A percentile compares a stretch with the other conserved stretches of the same genome.
These are phyloP conservation scores for Curvularia verruculosa DNA, from an alignment of 2,329 filamentous ascomycete species.

Conservation along the genomic window DNA sequence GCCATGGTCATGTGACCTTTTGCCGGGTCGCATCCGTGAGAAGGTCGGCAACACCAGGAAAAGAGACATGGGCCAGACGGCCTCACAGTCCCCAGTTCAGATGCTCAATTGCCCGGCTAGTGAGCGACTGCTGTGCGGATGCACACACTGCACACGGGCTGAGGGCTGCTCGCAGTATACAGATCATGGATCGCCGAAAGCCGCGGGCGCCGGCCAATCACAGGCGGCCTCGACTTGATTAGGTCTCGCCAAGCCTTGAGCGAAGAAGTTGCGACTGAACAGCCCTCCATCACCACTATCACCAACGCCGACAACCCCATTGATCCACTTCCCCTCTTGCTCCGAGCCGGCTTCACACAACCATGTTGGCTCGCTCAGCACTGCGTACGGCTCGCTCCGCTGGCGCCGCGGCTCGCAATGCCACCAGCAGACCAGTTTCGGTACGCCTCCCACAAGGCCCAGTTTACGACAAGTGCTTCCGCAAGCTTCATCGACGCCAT, in stretches of 20 bases:
- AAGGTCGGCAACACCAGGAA: not conserved
- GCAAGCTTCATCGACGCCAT: slow-evolving; percentile 36
- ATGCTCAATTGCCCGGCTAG: not conserved
- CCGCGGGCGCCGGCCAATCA: slow-evolving; percentile 27
- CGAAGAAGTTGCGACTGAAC: slow-evolving; percentile 25
- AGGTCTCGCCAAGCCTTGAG: slow-evolving; percentile 23
- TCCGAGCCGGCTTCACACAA: slow-evolving; percentile 54
- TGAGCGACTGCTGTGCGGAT: not conserved
- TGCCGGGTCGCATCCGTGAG: not conserved
- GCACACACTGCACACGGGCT: not conserved
- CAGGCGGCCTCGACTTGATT: slow-evolving; percentile 16
- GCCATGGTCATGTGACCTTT: not conserved
- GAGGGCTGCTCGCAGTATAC: not conserved
- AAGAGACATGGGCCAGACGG: not conserved
- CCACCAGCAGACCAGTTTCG: slow-evolving; percentile 54
- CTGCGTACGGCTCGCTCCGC: slow-evolving; percentile 87
- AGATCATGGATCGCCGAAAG: slow-evolving; percentile 13
- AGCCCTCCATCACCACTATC: slow-evolving; percentile 33
- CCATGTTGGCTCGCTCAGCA: slow-evolving; percentile 92
- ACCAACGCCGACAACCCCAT: slow-evolving; percentile 42
- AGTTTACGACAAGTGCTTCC: slow-evolving; percentile 31
- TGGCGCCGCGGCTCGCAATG: slow-evolving; percentile 77
- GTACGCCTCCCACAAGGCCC: slow-evolving; percentile 50
- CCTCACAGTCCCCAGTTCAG: not conserved
- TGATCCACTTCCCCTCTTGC: slow-evolving; percentile 42